Conservation (phyloP, 2,329 filamentous ascomycete genomes). For the Sporothrix globosa region DNA sequence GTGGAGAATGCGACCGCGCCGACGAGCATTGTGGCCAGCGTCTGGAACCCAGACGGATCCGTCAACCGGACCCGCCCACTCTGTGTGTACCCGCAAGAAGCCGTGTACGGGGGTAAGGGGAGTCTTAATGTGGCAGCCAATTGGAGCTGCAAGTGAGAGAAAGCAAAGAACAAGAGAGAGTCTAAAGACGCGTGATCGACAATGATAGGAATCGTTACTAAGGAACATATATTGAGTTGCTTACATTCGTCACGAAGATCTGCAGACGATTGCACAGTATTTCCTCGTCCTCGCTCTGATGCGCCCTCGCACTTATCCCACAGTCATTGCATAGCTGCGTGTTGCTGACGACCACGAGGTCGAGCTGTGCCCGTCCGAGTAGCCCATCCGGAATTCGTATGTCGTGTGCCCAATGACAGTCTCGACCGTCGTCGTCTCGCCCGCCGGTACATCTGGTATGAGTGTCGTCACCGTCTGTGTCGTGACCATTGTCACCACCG, state of each 20-base stretch:
- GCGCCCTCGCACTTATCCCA: not conserved
- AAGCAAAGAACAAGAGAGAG: not conserved
- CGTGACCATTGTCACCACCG: conserved; percentile 27
- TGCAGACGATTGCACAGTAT: not conserved
- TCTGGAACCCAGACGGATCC: conserved; percentile 38
- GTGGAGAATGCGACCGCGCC: conserved; percentile 37
- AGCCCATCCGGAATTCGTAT: conserved; percentile 30
- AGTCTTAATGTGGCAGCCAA: conserved; percentile 40
- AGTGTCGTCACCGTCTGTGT: conserved; percentile 26
- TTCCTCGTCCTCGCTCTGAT: not conserved
- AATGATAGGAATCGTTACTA: too few relatives aligned
- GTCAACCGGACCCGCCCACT: conserved; percentile 48
- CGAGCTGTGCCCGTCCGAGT: conserved; percentile 32
- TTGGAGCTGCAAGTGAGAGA: conserved; percentile 40
- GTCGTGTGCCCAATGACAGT: conserved; percentile 28
- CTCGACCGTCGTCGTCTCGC: conserved; percentile 7
- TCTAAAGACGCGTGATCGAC: not conserved
- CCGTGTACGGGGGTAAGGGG: conserved; percentile 42
- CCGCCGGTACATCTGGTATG: conserved; percentile 1
- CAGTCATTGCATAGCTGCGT: conserved; percentile 19
- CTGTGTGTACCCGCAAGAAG: conserved; percentile 44
- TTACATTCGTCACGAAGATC: not conserved
- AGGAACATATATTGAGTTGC: too few relatives aligned
- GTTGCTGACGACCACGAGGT: conserved; percentile 31
- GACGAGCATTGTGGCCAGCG: conserved; percentile 37